Conservation (phyloP, 2,329 filamentous ascomycete genomes). For the Penicillium brasilianum region DNA sequence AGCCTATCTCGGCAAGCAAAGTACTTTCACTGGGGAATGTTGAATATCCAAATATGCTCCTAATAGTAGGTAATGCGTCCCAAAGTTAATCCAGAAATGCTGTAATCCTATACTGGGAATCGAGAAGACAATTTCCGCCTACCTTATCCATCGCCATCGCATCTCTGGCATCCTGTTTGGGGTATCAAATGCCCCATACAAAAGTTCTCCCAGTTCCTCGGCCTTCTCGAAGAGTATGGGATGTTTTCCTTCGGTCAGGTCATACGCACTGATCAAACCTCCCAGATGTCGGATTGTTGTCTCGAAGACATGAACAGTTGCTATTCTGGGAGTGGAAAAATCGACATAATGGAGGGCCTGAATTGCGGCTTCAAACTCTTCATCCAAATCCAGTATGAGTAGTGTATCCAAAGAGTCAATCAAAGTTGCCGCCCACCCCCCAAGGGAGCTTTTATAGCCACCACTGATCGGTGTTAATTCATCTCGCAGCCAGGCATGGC, state of each 20-base stretch:
- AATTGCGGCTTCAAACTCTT: conserved; percentile 78
- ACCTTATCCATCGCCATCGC: conserved; percentile 75
- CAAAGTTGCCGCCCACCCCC: conserved; percentile 82
- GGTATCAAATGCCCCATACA: conserved; percentile 82
- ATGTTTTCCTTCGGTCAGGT: conserved; percentile 73
- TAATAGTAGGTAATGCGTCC: background rate
- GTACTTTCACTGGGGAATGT: conserved; percentile 60
- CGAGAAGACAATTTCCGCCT: conserved; percentile 21
- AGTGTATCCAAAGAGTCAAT: conserved; percentile 80
- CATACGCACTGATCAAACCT: conserved; percentile 79
- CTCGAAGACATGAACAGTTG: conserved; percentile 83
- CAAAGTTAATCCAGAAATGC: background rate
- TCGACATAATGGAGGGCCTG: conserved; percentile 71
- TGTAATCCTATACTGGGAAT: background rate
- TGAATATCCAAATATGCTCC: conserved; percentile 8
- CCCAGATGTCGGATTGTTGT: conserved; percentile 87
- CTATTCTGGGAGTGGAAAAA: conserved; percentile 70
- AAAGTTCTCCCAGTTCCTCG: conserved; percentile 74
- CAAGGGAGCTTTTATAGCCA: conserved; percentile 77
- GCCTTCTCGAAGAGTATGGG: conserved; percentile 73
- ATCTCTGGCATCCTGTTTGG: conserved; percentile 86
- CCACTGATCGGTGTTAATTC: conserved; percentile 75
- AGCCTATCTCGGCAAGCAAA: conserved; percentile 73
- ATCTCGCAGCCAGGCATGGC: conserved; percentile 79
- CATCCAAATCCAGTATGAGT: conserved; percentile 77